Conservation (phyloP, 148 eudicot genomes). For the Arbutus unedo region DNA sequence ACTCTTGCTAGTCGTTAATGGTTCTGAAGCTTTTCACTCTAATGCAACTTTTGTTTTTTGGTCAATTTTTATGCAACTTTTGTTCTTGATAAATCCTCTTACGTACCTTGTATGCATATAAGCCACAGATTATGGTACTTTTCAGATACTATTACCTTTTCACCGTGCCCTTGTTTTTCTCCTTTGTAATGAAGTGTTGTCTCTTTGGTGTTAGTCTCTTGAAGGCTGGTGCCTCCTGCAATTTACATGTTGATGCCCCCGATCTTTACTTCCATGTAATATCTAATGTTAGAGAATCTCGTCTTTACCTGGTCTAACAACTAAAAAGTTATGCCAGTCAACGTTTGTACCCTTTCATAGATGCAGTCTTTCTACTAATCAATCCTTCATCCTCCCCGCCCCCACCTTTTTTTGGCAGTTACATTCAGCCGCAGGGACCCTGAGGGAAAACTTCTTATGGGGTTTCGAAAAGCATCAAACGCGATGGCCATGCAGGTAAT, state of each 20-base stretch:
- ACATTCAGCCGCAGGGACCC: conserved; percentile 96
- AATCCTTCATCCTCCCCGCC: not conserved
- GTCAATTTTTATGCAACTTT: too few species aligned
- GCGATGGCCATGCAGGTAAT: conserved; percentile 45
- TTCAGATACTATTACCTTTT: not conserved
- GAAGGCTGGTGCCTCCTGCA: not conserved
- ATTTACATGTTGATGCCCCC: not conserved
- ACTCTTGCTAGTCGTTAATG: not conserved
- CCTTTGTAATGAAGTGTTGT: conserved; percentile 1
- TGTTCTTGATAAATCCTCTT: not conserved
- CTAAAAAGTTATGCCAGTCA: not conserved
- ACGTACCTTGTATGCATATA: not conserved
- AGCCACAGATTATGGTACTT: not conserved
- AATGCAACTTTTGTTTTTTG: not conserved
- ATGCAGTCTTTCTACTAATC: conserved; percentile 7
- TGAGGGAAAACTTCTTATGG: conserved; percentile 89
- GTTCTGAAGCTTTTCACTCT: not conserved
- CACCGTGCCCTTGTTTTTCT: not conserved
- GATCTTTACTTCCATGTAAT: not conserved
- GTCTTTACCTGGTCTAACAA: not conserved
- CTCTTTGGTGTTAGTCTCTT: conserved; percentile 1
- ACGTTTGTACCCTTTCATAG: not conserved
- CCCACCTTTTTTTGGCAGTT: conserved; percentile 40
- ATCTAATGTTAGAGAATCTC: not conserved
- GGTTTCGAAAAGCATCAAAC: conserved; percentile 80